Base-by-base conservation (phyloP, 1,139 yeast genomes). In the Candida pseudocylindracea region DNA sequence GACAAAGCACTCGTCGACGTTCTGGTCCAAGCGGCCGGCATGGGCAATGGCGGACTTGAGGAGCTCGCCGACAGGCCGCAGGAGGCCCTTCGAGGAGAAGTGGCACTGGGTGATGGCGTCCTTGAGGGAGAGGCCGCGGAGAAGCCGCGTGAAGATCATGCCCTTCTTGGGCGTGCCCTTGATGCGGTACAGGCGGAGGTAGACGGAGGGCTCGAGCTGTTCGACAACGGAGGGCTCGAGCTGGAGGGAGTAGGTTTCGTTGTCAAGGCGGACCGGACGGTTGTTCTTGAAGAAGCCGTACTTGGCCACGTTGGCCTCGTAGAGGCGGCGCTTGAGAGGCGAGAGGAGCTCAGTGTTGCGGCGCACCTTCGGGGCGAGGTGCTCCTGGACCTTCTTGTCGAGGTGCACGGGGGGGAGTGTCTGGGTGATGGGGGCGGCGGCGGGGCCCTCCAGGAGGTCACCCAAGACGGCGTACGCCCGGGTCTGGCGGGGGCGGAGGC, bases 31-130 rank as follows among this genome's bases (percentile, higher is more conserved):
- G 34, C 67, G 59, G 20, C 20, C 20, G 6, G 20, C 20, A 6
- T 15, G 20, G 20, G 20, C 20, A 6, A 15, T 15, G 20, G 20
- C 20, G 20, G 20, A 4, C 44, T 72, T 68, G 37, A 88, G 62
- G 51, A 85, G 57, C 40, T 72, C 75, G 35, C 73, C 88, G 37
- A 83, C 63, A 42, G 81, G 93, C 33, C 75, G 66, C 30, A 93
- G 68, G 54, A 81, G 68, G 45, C 74, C 71, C 55, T 81, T 81
- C 33, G 72, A 66, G 47, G 74, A 71, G 57, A 88, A 88, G 53
- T 85, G 95, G 44, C 88, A 74, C 55, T 85, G 96, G 33, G 88
- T 80, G 41, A 88, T 76, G 36, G 96, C 96, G 33, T 68, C 68
- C 44, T 72, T 68, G 28, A 80, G 70, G 35, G 68, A 66, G 54